Base-by-base conservation (phyloP, 2,329 filamentous ascomycete genomes). In the Fusarium irregulare region DNA sequence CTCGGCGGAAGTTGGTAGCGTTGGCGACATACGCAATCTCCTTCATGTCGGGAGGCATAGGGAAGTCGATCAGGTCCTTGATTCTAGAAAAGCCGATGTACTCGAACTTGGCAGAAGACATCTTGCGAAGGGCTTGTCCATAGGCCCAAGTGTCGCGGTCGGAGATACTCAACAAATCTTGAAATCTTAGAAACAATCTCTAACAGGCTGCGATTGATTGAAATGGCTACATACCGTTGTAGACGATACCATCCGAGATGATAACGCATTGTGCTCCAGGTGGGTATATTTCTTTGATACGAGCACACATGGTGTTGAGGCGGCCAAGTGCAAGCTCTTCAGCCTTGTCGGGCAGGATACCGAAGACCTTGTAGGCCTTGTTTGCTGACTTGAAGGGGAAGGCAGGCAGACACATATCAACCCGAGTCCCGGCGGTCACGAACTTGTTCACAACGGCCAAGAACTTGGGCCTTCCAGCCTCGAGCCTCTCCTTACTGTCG, bases 171-270 rank as follows among this genome's bases (percentile, higher is more conserved):
- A 87, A 72, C 1, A 87, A 74, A 46, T 87, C 84, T 86, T 27
- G 2, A 40, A 6, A 16, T 4, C 9, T 21, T 55, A 23, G 10
- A 18, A 72, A 11, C 4, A 7, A 12, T 7, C n/a, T n/a, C 1
- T 25, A 16, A 27, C 13, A 16, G 28, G 27, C 2, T 28, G 11
- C 27, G 11, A 12, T 28, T 12, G 27, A 28, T 12, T 12, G 5
- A 28, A 28, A 13, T 13, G 6, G 13, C 7, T 8, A 41, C 76
- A 27, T 70, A 85, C 84, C 85, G 60, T 86, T 87, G 46, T 87
- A 88, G 2, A 84, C 82, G 18, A 87, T 77, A 0, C 86, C 86
- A 68, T 87, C 85, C 0, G 85, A 87, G 12, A 85, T 80, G 40
- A 88, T 86, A 20, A 80, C 81, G 3, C 75, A 60, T 13, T 67